A percentile compares a stretch with the other conserved stretches of the same genome.
Evolutionary conservation across 106 monocot genomes (phyloP).

Genomic region (Platanthera guangdongensis): DNA sequence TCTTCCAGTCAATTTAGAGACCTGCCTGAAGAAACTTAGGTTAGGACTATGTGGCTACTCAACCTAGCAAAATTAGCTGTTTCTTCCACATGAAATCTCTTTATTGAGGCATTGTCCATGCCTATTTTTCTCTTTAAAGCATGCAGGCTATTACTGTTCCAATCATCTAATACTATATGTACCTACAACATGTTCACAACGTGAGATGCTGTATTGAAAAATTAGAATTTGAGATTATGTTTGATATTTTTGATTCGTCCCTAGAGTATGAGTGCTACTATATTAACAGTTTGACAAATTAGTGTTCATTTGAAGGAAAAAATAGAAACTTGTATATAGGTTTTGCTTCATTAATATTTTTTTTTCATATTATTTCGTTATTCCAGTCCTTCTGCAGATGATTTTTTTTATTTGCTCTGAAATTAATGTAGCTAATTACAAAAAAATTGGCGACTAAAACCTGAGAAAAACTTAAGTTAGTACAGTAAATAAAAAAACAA

Average conservation of each 20-base stretch:
- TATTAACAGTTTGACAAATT: background rate
- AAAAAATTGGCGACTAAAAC: too few species aligned
- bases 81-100: background rate
- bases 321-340: background rate
- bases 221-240: background rate
- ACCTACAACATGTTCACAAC: background rate
- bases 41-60: background rate
- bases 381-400: background rate
- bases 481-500: too few species aligned
- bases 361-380: background rate
- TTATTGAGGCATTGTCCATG: background rate
- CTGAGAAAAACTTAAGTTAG: too few species aligned
- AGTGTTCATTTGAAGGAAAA: background rate
- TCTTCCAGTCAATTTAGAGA: background rate
- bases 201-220: background rate
- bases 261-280: background rate
- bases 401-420: background rate
- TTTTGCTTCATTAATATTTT: background rate
- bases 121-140: background rate
- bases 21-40: background rate
- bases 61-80: background rate
- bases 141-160: background rate
- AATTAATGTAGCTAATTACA: background rate
- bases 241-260: background rate
- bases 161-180: background rate